Conservation (phyloP, 768 basidiomycete genomes). For the Exidia glandulosa region DNA sequence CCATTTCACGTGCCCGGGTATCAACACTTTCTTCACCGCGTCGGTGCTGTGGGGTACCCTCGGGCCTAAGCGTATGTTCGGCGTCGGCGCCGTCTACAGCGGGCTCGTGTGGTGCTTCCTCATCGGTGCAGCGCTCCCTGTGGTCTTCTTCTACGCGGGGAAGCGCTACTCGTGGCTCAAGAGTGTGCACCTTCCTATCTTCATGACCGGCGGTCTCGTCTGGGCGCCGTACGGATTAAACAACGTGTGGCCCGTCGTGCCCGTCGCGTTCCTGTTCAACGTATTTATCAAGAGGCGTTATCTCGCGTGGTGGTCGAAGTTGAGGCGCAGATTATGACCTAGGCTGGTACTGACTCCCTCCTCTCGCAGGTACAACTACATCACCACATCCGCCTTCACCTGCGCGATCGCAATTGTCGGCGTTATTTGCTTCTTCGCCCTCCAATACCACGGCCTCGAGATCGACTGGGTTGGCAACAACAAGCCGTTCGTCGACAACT, state of each 20-base stretch:
- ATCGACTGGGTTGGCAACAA: conserved; percentile 24
- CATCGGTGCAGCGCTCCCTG: conserved; percentile 23
- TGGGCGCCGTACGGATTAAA: conserved; percentile 13
- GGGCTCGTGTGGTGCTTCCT: conserved; percentile 22
- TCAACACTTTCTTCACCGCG: conserved; percentile 30
- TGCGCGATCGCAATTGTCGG: conserved; percentile 24
- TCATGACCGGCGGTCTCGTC: conserved; percentile 13
- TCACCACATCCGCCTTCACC: conserved; percentile 22
- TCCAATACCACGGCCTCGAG: conserved; percentile 15
- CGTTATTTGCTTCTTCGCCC: conserved; percentile 27
- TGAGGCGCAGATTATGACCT: neutral
- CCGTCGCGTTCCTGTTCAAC: conserved; percentile 14
- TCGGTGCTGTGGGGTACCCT: conserved; percentile 23
- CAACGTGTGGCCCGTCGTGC: conserved; percentile 14
- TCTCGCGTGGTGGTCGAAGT: conserved; percentile 19
- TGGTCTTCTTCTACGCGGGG: conserved; percentile 22
- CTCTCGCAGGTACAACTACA: conserved; percentile 21
- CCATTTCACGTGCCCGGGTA: conserved; percentile 25
- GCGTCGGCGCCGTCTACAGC: conserved; percentile 21
- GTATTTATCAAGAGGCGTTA: conserved; percentile 15
- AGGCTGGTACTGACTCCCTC: neutral
- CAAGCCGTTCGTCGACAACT: conserved; percentile 6
- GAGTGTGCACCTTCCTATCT: conserved; percentile 14
- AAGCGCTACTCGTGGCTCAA: conserved; percentile 13
- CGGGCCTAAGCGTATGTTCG: conserved; percentile 26